Evolutionary conservation across 257 asterid genomes (phyloP), one percentile per base, ranked within the genome.

Genomic region (Gynochthodes officinalis): DNA sequence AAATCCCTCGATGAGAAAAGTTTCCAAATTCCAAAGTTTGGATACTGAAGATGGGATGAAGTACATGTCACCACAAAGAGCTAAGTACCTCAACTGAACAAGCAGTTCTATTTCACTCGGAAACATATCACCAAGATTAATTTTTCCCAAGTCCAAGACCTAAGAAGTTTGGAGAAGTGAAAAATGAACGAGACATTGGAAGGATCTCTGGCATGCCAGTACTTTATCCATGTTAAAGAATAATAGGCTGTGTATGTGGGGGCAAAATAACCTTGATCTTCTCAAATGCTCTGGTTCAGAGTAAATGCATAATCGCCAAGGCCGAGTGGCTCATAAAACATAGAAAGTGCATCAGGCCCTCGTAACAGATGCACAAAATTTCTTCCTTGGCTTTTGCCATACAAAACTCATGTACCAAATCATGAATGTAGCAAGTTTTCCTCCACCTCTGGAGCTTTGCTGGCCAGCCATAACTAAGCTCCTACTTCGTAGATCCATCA

Each of bases 401-500:
- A 49, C 76, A 76, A 49, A 80, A 80, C 13, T 76, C 57, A 62
- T 67, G 78, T 46, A 75, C 46, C 18, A 76, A 42, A 32, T 80
- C 78, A 61, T 79, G 83, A 49, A 71, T n/a, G 32, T 28, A 40
- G 12, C 77, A 70, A 9, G 80, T 11, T 79, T 76, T 72, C 57
- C 1, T 60, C 70, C 50, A 40, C 81, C 76, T 23, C 37, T 32
- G 3, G 42, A 75, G 30, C 63, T 68, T 48, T 48, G 70, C 46
- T 67, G 39, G 32, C 65, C 55, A 71, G 62, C 69, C 25, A 63
- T 59, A 16, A 80, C 58, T 7, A 76, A 50, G 46, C 70, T 76
- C 62, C 78, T 73, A 7, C 42, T 73, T 1, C 69, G 59, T 8
- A 80, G 77, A 71, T 76, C 79, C 69, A 57, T 70, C 73, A 80